Evolutionary conservation across 2,329 filamentous ascomycete species (phyloP).

Genomic region (Hirsutella thompsonii): DNA sequence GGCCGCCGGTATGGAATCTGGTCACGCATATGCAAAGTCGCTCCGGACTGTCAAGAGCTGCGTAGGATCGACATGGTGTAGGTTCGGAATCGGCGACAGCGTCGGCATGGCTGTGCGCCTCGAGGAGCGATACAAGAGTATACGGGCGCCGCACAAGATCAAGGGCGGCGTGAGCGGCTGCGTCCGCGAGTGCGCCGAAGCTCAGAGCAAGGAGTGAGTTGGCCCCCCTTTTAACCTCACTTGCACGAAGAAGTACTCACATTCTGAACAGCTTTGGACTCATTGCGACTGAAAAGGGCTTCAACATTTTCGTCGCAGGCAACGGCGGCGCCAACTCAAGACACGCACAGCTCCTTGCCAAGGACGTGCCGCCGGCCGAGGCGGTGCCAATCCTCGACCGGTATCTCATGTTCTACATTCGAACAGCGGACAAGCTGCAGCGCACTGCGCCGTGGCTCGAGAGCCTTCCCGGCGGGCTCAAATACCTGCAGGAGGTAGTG

Average conservation of each 20-base stretch:
- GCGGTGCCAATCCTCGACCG: slow-evolving; percentile 76
- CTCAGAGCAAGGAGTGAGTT: slow-evolving; percentile 75
- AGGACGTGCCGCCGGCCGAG: slow-evolving; percentile 73
- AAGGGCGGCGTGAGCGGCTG: slow-evolving; percentile 86
- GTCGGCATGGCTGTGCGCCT: slow-evolving; percentile 81
- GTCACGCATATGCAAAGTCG: slow-evolving; percentile 83
- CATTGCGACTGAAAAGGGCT: slow-evolving; percentile 85
- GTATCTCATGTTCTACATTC: slow-evolving; percentile 88
- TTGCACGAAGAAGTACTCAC: neutral
- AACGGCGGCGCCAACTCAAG: slow-evolving; percentile 79
- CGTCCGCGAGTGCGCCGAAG: slow-evolving; percentile 85
- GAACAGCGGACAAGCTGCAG: slow-evolving; percentile 81
- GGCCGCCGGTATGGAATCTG: slow-evolving; percentile 77
- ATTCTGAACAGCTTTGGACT: slow-evolving; percentile 58
- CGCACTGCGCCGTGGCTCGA: slow-evolving; percentile 84
- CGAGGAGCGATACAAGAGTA: slow-evolving; percentile 85
- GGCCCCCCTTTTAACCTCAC: neutral
- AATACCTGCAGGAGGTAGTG: slow-evolving; percentile 71
- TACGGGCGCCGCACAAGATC: slow-evolving; percentile 80
- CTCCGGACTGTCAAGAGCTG: slow-evolving; percentile 85
- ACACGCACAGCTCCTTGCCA: slow-evolving; percentile 72
- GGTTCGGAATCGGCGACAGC: slow-evolving; percentile 78
- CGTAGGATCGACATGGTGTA: slow-evolving; percentile 83
- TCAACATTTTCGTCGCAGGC: slow-evolving; percentile 83
- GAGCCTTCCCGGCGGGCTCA: slow-evolving; percentile 67